A percentile compares a stretch with the other conserved stretches of the same genome.
These are phyloP conservation scores for Trichosporon sp. DNA, from an alignment of 1,284 basidiomycete genomes.

Conservation along the genomic window DNA sequence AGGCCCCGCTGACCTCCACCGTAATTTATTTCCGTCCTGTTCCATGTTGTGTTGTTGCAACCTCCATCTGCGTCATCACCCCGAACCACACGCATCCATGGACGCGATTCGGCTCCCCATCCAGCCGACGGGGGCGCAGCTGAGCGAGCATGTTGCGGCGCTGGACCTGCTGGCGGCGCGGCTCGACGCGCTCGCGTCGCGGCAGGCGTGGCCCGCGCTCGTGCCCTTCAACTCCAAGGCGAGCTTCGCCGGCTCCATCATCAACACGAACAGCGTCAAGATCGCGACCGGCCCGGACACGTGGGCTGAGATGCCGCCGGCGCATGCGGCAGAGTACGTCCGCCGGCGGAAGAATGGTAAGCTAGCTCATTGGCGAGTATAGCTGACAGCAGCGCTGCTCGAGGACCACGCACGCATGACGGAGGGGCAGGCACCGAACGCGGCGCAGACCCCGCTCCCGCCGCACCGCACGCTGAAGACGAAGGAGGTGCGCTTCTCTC, in stretches of 20 bases:
- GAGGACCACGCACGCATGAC: slow-evolving; percentile 25
- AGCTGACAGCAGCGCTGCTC: slow-evolving; percentile 20
- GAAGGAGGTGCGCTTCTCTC: slow-evolving; percentile 7
- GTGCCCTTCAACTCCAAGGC: slow-evolving; percentile 40
- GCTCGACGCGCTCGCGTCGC: slow-evolving; percentile 22
- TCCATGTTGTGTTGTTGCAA: background rate
- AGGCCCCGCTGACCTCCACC: background rate
- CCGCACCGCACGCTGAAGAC: slow-evolving; percentile 3
- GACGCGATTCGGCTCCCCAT: slow-evolving; percentile 25
- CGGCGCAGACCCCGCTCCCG: background rate
- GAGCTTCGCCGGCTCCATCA: slow-evolving; percentile 30
- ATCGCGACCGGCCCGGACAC: slow-evolving; percentile 32
- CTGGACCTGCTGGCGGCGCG: slow-evolving; percentile 32
- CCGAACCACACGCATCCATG: background rate
- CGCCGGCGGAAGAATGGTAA: slow-evolving; percentile 31
- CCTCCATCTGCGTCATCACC: background rate
- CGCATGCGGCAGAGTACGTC: slow-evolving; percentile 36
- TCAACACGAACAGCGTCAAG: slow-evolving; percentile 37
- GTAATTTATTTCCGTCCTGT: background rate
- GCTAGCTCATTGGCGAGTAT: background rate
- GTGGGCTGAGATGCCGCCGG: slow-evolving; percentile 43
- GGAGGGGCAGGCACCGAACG: slow-evolving; percentile 17
- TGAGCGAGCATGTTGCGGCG: slow-evolving; percentile 29
- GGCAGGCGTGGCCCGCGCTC: slow-evolving; percentile 27
- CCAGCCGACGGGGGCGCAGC: slow-evolving; percentile 23